Percentiles rank a stretch among this genome's conserved stretches.
Conservation (phyloP, 495 filamentous ascomycete species). For the Neurospora sp. region DNA sequence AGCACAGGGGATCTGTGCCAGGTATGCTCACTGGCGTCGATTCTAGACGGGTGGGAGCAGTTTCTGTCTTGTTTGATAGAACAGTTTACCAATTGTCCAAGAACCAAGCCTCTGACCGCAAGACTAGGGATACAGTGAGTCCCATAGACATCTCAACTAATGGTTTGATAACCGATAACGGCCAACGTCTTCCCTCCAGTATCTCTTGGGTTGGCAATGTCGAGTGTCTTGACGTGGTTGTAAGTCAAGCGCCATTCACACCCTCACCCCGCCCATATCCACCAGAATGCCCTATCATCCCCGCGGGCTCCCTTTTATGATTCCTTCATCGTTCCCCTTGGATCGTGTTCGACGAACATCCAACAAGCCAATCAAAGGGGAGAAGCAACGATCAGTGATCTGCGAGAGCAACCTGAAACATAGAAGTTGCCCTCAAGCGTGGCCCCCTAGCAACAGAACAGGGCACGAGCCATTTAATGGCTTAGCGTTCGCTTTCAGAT, state of each 20-base stretch:
- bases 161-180: background rate
- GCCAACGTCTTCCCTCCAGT: background rate
- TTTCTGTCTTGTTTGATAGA: background rate
- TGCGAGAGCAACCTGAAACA: background rate
- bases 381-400: background rate
- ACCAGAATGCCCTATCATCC: background rate
- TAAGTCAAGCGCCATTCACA: background rate
- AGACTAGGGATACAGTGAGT: background rate
- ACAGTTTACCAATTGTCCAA: background rate
- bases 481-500: background rate
- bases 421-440: background rate
- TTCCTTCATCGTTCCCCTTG: background rate
- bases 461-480: background rate
- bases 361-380: background rate
- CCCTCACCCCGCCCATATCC: background rate
- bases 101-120: background rate
- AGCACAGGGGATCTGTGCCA: background rate
- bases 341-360: background rate
- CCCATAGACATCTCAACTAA: background rate
- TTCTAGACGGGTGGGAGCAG: background rate
- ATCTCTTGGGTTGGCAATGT: background rate
- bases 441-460: background rate
- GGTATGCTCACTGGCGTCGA: background rate
- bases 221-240: background rate
- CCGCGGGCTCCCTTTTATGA: background rate